Evolutionary conservation across 108 stramenopile species (phyloP).

Genomic region (Chaetoceros tenuissimus): DNA sequence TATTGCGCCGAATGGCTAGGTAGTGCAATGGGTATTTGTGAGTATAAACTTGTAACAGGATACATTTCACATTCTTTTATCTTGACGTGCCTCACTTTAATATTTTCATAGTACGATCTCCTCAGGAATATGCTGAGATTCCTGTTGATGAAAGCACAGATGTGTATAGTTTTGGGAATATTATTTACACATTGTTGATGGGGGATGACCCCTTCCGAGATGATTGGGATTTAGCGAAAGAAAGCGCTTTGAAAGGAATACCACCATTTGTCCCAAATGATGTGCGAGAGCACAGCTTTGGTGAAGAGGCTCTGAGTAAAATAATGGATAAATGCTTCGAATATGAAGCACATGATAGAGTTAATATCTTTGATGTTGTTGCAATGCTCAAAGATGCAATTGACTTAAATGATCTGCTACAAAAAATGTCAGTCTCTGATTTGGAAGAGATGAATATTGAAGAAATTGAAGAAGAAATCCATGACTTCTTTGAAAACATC

Average conservation of each 20-base stretch:
- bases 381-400: slow-evolving; percentile 22
- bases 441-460: neutral
- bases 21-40: neutral
- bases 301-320: slow-evolving; percentile 36
- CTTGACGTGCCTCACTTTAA: neutral
- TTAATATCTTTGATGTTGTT: slow-evolving; percentile 59
- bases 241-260: neutral
- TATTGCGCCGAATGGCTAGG: slow-evolving; percentile 40
- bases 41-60: too few relatives aligned
- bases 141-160: slow-evolving; percentile 44
- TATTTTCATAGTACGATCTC: slow-evolving; percentile 21
- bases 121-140: slow-evolving; percentile 44
- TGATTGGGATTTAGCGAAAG: neutral
- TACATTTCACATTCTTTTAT: too few relatives aligned
- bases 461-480: neutral
- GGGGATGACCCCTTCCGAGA: slow-evolving; percentile 24
- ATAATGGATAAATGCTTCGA: slow-evolving; percentile 47
- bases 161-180: slow-evolving; percentile 62
- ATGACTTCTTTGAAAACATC: too few relatives aligned
- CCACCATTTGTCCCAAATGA: slow-evolving; percentile 43
- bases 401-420: neutral
- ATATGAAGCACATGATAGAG: slow-evolving; percentile 36
- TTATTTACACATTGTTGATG: slow-evolving; percentile 46
- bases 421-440: neutral
- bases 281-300: slow-evolving; percentile 36